Evolutionary conservation across 495 filamentous ascomycete species (phyloP).

Genomic region (Schizothecium vesticola): DNA sequence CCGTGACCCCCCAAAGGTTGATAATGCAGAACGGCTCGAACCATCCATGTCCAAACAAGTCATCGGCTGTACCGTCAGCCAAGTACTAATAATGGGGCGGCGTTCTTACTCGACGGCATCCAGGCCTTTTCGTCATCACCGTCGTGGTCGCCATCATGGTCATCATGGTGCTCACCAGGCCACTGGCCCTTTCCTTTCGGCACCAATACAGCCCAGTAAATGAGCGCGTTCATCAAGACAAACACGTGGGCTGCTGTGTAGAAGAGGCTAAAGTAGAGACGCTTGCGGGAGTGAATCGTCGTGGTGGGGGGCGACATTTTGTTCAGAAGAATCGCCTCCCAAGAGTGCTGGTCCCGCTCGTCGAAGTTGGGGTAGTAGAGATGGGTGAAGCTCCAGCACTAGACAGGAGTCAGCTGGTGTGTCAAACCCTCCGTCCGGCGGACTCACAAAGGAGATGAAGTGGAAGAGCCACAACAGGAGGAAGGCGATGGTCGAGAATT

Average conservation of each 20-base stretch:
- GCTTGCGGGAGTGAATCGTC: conserved; percentile 29
- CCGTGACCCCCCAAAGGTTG: conserved; percentile 38
- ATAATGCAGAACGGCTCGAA: conserved; percentile 40
- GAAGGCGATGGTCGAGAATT: conserved; percentile 44
- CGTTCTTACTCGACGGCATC: background rate
- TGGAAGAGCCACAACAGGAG: conserved; percentile 42
- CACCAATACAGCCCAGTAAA: conserved; percentile 45
- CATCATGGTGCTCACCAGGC: background rate
- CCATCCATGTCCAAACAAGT: conserved; percentile 30
- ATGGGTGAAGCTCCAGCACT: conserved; percentile 47
- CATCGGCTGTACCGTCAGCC: conserved; percentile 10
- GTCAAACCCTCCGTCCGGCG: background rate
- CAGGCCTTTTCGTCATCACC: background rate
- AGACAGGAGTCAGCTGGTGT: background rate
- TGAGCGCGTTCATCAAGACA: conserved; percentile 38
- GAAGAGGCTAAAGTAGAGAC: conserved; percentile 44
- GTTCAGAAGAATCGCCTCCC: conserved; percentile 24
- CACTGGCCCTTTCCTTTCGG: conserved; percentile 29
- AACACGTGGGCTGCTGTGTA: conserved; percentile 43
- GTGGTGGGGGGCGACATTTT: conserved; percentile 37
- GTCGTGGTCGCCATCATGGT: background rate
- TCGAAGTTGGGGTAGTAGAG: conserved; percentile 37
- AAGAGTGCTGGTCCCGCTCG: conserved; percentile 19
- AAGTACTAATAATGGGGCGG: background rate
- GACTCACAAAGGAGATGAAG: conserved; percentile 36